Conservation (phyloP, 345 rosid genomes). For the Isatis tinctoria region DNA sequence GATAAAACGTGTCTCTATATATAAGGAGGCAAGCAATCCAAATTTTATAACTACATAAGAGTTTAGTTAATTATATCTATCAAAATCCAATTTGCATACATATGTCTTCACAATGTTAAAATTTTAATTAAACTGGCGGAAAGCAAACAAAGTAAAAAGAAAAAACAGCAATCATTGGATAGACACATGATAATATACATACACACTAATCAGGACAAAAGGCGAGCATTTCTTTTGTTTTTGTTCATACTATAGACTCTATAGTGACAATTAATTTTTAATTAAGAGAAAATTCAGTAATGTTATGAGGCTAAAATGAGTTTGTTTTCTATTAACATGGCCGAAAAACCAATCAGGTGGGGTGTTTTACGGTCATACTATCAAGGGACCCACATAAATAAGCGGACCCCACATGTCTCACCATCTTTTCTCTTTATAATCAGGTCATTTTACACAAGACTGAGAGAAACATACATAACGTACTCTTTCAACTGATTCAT, state of each 20-base stretch:
- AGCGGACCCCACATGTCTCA: slow-evolving; percentile 24
- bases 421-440: slow-evolving; percentile 5
- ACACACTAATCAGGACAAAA: background rate
- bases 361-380: slow-evolving; percentile 25
- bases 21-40: background rate
- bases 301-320: slow-evolving; percentile 19
- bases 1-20: background rate
- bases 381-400: slow-evolving; percentile 1
- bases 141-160: background rate
- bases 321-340: slow-evolving; percentile 20
- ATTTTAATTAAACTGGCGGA: background rate
- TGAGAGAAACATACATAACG: slow-evolving; percentile 14
- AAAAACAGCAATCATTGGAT: background rate
- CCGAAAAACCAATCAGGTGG: slow-evolving; percentile 31
- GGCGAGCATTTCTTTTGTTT: background rate
- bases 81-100: background rate
- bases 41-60: background rate
- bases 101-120: background rate
- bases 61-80: background rate
- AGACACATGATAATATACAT: background rate
- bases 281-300: background rate
- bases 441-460: slow-evolving; percentile 13
- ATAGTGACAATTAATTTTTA: slow-evolving; percentile 1
- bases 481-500: slow-evolving; percentile 7
- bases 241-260: slow-evolving; percentile 7